Evolutionary conservation across 495 filamentous ascomycete genomes (phyloP).

Genomic region (Penicillium flavigenum): DNA sequence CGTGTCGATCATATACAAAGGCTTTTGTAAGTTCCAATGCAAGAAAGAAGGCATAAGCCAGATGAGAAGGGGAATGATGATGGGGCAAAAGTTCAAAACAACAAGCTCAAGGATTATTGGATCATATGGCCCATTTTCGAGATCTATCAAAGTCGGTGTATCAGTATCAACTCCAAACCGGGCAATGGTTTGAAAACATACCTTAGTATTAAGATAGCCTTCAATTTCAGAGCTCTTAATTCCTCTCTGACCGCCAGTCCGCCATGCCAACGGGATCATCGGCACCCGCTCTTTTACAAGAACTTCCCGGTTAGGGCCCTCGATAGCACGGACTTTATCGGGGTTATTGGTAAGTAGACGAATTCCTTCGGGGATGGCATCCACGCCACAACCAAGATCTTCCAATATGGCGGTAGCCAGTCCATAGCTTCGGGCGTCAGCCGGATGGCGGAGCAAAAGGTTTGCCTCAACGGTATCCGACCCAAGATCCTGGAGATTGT

Average conservation of each 20-base stretch:
- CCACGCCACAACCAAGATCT: slow-evolving; percentile 71
- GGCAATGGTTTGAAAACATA: slow-evolving; percentile 25
- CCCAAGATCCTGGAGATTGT: slow-evolving; percentile 94
- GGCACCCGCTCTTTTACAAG: slow-evolving; percentile 85
- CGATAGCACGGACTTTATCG: slow-evolving; percentile 92
- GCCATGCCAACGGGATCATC: slow-evolving; percentile 96
- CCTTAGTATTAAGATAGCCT: slow-evolving; percentile 92
- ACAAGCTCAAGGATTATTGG: slow-evolving; percentile 30
- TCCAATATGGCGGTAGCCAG: slow-evolving; percentile 90
- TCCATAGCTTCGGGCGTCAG: slow-evolving; percentile 91
- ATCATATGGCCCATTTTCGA: slow-evolving; percentile 74
- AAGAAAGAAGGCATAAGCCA: slow-evolving; percentile 14
- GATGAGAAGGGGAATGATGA: slow-evolving; percentile 8
- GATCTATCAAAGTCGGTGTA: slow-evolving; percentile 43
- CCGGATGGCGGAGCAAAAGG: slow-evolving; percentile 83
- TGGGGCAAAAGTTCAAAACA: slow-evolving; percentile 8
- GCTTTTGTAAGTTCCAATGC: slow-evolving; percentile 13
- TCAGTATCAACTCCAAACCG: not conserved
- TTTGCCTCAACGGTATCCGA: slow-evolving; percentile 97
- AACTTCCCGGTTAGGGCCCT: slow-evolving; percentile 84
- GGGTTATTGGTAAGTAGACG: slow-evolving; percentile 95
- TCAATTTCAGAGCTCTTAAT: slow-evolving; percentile 86
- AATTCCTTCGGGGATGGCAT: slow-evolving; percentile 62
- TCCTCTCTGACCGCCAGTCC: slow-evolving; percentile 72
- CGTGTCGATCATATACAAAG: slow-evolving; percentile 30